Base-by-base conservation (phyloP, 495 filamentous ascomycete species). In the Trichoderma gamsii region DNA sequence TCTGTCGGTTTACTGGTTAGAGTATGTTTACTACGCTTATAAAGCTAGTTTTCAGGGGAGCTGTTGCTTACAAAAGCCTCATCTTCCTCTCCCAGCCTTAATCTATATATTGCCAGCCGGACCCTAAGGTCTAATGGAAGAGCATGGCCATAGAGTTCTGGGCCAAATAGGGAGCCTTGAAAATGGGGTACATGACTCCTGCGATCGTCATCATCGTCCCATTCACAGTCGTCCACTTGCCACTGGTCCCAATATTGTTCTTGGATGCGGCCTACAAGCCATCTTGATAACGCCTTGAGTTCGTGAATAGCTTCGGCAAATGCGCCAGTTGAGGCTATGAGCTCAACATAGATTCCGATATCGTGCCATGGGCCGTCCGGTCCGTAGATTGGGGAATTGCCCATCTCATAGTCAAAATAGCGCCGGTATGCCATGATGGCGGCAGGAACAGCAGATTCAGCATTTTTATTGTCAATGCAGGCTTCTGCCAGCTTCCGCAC, bases 41-140 rank as follows among this genome's bases (percentile, higher is more conserved):
- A 32, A 41, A 0, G 15, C 16, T 16, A 5, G 16, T 43, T 41
- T 9, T 16, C 29, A 8, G 44, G 35, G 21, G 27, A n/a, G 41
- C 69, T 65, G 13, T 46, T 46, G 79, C 83, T 69, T 81, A 91
- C 89, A 77, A 90, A 78, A 23, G 92, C 93, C 79, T 98, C 94
- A n/a, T 84, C 78, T 46, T 87, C 77, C 67, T 93, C 75, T 0
- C 85, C 86, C 70, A 90, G 79, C 63, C 86, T 88, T 43, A 96
- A 76, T 29, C 96, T 85, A 75, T 90, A 96, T 4, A 95, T 72
- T 12, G 92, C 94, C 69, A 99, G 79, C 76, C 92, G 97, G 18
- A 92, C 85, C n/a, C 93, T 86, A 43, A 98, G 75, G 69, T 97
- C 93, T 4, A 91, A 72, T 0, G 95, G 95, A 16, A 99, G 82